These are phyloP conservation scores for Brassica napus DNA, from an alignment of 345 rosid genomes.

Conservation along the genomic window Da-Ae NC_063447.1:61326001-61326500, in stretches of 20 bases:
- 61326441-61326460: slow-evolving; percentile 46
- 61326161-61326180: slow-evolving; percentile 52
- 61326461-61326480: slow-evolving; percentile 48
- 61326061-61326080: slow-evolving; percentile 78
- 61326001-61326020: slow-evolving; percentile 42
- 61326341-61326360: slow-evolving; percentile 85
- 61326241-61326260: too few species aligned
- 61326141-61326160: slow-evolving; percentile 51
- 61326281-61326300: too few species aligned
- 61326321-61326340: slow-evolving; percentile 96
- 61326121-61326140: slow-evolving; percentile 58
- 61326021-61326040: slow-evolving; percentile 36
- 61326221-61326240: background rate
- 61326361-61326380: slow-evolving; percentile 45
- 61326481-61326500: slow-evolving; percentile 54
- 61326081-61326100: slow-evolving; percentile 75
- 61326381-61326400: slow-evolving; percentile 47
- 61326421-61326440: slow-evolving; percentile 44
- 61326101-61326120: slow-evolving; percentile 56
- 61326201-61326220: slow-evolving; percentile 52
- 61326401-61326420: slow-evolving; percentile 46
- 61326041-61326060: slow-evolving; percentile 49
- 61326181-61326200: slow-evolving; percentile 60
- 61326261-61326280: background rate
- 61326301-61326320: slow-evolving; percentile 48